Conservation (phyloP, 768 basidiomycete genomes). For the Pisolithus albus region DNA sequence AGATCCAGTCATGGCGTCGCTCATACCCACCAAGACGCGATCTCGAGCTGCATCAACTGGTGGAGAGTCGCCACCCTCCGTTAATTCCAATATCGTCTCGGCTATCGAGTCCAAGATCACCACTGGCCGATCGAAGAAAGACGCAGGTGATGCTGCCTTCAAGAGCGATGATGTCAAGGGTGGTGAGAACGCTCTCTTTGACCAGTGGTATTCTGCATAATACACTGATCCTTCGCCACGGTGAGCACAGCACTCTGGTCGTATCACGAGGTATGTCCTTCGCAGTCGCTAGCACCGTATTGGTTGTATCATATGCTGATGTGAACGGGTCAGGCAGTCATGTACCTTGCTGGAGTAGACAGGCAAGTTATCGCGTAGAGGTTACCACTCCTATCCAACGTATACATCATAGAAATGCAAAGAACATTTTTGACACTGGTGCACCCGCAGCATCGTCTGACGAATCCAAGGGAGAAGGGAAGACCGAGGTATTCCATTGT, state of each 20-base stretch:
- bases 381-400: not conserved
- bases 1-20: not conserved
- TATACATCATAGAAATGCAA: slow-evolving; percentile 39
- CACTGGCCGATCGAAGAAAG: slow-evolving; percentile 63
- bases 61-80: slow-evolving; percentile 10
- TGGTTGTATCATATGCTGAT: not conserved
- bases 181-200: slow-evolving; percentile 35
- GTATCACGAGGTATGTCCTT: slow-evolving; percentile 59
- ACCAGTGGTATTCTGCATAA: not conserved
- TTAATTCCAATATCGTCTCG: slow-evolving; percentile 1
- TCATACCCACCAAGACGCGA: slow-evolving; percentile 1
- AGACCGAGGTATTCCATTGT: slow-evolving; percentile 50
- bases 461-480: slow-evolving; percentile 37
- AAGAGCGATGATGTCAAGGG: slow-evolving; percentile 54
- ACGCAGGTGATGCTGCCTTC: slow-evolving; percentile 59
- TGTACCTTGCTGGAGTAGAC: slow-evolving; percentile 72
- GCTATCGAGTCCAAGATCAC: slow-evolving; percentile 42
- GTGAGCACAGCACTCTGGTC: slow-evolving; percentile 48
- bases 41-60: not conserved
- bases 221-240: not conserved
- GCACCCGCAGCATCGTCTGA: not conserved
- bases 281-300: not conserved
- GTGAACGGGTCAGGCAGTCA: slow-evolving; percentile 42
- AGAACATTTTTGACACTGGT: slow-evolving; percentile 44
- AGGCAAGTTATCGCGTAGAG: slow-evolving; percentile 44